Evolutionary conservation across 257 asterid species (phyloP).

Genomic region (Nicotiana knightiana): DNA sequence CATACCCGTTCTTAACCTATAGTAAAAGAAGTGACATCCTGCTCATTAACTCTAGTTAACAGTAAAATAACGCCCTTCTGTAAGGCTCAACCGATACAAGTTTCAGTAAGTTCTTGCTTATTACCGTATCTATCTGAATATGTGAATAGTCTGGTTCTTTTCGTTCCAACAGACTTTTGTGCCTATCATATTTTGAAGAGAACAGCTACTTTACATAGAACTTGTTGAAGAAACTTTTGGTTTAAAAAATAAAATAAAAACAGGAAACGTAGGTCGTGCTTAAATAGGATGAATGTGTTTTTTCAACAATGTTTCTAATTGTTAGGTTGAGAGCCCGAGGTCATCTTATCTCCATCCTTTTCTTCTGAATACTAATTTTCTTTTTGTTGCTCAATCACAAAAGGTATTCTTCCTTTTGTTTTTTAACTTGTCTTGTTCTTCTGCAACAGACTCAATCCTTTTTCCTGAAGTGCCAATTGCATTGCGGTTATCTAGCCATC

Average conservation of each 20-base stretch:
- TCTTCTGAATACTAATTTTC: not conserved
- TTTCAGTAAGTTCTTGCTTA: not conserved
- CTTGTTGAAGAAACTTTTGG: not conserved
- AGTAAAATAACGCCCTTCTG: not conserved
- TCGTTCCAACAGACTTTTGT: not conserved
- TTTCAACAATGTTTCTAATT: not conserved
- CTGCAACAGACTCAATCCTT: constrained; percentile 80
- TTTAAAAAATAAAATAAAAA: too few relatives aligned
- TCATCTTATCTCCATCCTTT: not conserved
- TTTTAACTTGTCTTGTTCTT: constrained; percentile 20
- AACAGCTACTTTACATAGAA: not conserved
- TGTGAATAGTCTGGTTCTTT: not conserved
- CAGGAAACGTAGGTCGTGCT: not conserved
- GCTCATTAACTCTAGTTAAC: not conserved
- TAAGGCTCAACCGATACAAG: not conserved
- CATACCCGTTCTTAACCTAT: not conserved
- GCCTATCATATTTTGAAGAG: not conserved
- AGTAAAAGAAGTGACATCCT: not conserved
- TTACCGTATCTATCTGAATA: not conserved
- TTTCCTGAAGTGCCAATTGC: constrained; percentile 98
- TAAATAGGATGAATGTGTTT: not conserved
- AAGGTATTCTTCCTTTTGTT: not conserved
- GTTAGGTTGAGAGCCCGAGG: not conserved
- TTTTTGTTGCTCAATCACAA: not conserved
- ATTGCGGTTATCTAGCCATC: constrained; percentile 95